Percentiles rank a stretch among this genome's conserved stretches.
These are phyloP conservation scores for Dactylellina haptotyla DNA, from an alignment of 2,329 filamentous ascomycete species.

Conservation along the genomic window DNA sequence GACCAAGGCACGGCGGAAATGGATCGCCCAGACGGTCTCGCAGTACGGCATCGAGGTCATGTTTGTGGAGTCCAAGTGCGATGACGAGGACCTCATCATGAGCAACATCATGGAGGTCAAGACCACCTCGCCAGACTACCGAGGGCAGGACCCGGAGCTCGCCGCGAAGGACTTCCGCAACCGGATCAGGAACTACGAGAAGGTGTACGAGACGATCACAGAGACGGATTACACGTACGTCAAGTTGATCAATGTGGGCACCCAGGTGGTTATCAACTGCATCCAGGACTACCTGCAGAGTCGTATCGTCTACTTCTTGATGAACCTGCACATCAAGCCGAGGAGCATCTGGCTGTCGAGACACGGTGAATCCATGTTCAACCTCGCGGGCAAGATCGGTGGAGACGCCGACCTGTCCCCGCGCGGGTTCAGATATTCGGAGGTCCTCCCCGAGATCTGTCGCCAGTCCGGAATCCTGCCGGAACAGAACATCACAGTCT, in stretches of 20 bases:
- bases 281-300: constrained; percentile 97
- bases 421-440: constrained; percentile 87
- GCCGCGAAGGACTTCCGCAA: constrained; percentile 92
- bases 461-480: constrained; percentile 52
- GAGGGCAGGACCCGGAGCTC: constrained; percentile 89
- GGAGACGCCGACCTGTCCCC: constrained; percentile 88
- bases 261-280: constrained; percentile 96
- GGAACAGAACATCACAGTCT: constrained; percentile 70
- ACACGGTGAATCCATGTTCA: constrained; percentile 94
- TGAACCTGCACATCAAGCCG: constrained; percentile 97
- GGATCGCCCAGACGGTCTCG: constrained; percentile 84
- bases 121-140: constrained; percentile 93
- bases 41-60: constrained; percentile 84
- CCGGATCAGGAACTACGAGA: constrained; percentile 96
- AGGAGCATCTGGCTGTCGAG: constrained; percentile 96
- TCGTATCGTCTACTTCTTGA: constrained; percentile 95
- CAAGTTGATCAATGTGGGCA: constrained; percentile 95
- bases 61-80: constrained; percentile 96
- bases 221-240: constrained; percentile 88
- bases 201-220: constrained; percentile 93
- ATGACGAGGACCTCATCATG: constrained; percentile 96
- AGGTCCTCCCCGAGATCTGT: constrained; percentile 78
- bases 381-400: constrained; percentile 88
- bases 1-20: constrained; percentile 85
- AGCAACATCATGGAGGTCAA: constrained; percentile 98